Conservation (phyloP, 495 filamentous ascomycete species). For the Xylaria bambusicola region DNA sequence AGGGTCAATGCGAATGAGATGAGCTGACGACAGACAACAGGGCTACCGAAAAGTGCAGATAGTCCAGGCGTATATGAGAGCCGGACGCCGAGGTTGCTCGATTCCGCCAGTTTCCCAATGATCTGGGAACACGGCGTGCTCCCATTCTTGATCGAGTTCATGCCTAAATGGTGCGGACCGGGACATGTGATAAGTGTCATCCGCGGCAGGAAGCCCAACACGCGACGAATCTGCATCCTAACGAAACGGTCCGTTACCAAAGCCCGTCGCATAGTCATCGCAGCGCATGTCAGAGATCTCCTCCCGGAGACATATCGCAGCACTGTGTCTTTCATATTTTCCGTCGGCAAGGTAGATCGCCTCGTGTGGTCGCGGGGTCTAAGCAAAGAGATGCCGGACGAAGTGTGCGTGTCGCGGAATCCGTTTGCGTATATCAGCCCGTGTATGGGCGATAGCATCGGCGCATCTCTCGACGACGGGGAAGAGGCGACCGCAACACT, state of each 20-base stretch:
- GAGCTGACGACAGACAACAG: constrained; percentile 5
- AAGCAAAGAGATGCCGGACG: constrained; percentile 30
- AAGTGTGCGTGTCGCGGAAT: constrained; percentile 33
- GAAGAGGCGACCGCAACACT: constrained; percentile 33
- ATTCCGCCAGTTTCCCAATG: constrained; percentile 31
- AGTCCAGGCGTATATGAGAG: constrained; percentile 17
- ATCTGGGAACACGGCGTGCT: constrained; percentile 37
- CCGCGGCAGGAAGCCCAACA: constrained; percentile 28
- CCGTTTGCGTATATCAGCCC: constrained; percentile 32
- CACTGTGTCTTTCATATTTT: constrained; percentile 26
- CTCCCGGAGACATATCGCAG: constrained; percentile 27
- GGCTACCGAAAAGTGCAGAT: constrained; percentile 21
- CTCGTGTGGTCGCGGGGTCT: constrained; percentile 32
- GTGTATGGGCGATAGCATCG: constrained; percentile 37
- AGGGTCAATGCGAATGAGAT: background rate
- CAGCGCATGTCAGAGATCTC: constrained; percentile 30
- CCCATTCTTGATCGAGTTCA: constrained; percentile 34
- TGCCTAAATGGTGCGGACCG: constrained; percentile 37
- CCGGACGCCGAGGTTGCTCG: constrained; percentile 23
- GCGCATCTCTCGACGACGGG: constrained; percentile 24
- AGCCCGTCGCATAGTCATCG: constrained; percentile 31
- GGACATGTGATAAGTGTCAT: constrained; percentile 35
- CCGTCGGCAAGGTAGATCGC: constrained; percentile 28
- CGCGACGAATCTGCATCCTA: constrained; percentile 33
- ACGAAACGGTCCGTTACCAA: constrained; percentile 23